These are phyloP conservation scores for Ambrosia artemisiifolia DNA, from an alignment of 129 eudicot species.

Conservation along the genomic window DNA sequence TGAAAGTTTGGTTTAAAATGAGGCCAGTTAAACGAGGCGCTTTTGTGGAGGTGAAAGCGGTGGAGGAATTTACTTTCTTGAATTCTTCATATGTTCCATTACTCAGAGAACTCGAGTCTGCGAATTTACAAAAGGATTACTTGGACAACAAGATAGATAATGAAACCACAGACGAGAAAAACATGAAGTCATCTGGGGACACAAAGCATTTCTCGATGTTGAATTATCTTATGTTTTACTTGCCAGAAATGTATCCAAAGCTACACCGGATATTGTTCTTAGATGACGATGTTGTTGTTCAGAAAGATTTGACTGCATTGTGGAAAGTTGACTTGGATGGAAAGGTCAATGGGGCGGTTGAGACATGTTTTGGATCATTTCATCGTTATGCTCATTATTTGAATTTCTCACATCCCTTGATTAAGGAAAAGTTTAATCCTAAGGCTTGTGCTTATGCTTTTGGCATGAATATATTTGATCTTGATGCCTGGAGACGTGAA, in stretches of 20 bases:
- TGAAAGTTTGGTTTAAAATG: conserved; percentile 1
- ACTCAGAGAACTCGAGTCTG: not conserved
- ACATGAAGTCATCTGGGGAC: not conserved
- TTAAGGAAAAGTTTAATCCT: conserved; percentile 1
- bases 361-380: not conserved
- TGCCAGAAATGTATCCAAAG: conserved; percentile 1
- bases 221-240: not conserved
- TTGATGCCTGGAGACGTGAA: not conserved
- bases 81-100: not conserved
- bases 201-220: not conserved
- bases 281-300: not conserved
- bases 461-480: not conserved
- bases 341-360: conserved; percentile 5
- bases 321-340: conserved; percentile 2
- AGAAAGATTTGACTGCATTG: conserved; percentile 2
- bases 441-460: conserved; percentile 7
- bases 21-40: not conserved
- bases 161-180: not conserved
- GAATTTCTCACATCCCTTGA: not conserved
- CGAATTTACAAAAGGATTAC: not conserved
- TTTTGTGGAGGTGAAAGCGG: conserved; percentile 1
- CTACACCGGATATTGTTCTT: not conserved
- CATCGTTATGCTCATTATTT: conserved; percentile 2
- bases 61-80: not conserved
- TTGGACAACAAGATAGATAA: not conserved